These are phyloP conservation scores for Penicillium crustosum DNA, from an alignment of 2,329 filamentous ascomycete genomes.

Conservation along the genomic window DNA sequence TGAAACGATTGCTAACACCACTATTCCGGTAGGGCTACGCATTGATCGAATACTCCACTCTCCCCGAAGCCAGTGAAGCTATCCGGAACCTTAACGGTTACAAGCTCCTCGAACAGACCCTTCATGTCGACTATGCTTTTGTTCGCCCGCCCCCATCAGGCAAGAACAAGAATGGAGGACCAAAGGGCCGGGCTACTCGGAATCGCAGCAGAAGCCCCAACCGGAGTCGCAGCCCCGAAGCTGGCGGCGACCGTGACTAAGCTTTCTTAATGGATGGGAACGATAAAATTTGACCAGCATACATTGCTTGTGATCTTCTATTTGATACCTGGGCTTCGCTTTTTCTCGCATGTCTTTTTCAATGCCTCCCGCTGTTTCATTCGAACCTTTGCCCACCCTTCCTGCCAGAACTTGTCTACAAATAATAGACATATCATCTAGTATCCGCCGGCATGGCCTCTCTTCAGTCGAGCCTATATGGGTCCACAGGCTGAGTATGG, in stretches of 20 bases:
- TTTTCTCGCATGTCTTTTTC: slow-evolving; percentile 11
- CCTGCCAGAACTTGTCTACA: slow-evolving; percentile 1
- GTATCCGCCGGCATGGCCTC: slow-evolving; percentile 26
- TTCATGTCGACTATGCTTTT: slow-evolving; percentile 65
- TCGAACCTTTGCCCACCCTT: slow-evolving; percentile 7
- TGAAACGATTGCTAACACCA: slow-evolving; percentile 14
- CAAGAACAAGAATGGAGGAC: slow-evolving; percentile 43
- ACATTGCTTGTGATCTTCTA: slow-evolving; percentile 3
- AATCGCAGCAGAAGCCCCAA: slow-evolving; percentile 48
- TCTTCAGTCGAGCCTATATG: slow-evolving; percentile 5
- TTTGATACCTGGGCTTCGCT: slow-evolving; percentile 17
- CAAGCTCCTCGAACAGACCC: slow-evolving; percentile 65
- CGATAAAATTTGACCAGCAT: slow-evolving; percentile 8
- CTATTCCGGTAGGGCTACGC: slow-evolving; percentile 57
- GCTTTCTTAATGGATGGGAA: slow-evolving; percentile 4
- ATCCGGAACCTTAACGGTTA: slow-evolving; percentile 61
- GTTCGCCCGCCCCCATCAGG: slow-evolving; percentile 58
- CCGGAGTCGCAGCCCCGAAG: slow-evolving; percentile 48
- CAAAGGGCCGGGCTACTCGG: slow-evolving; percentile 45
- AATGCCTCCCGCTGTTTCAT: slow-evolving; percentile 8
- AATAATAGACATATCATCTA: slow-evolving; percentile 10
- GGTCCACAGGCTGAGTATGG: neutral
- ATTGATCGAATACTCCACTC: slow-evolving; percentile 64
- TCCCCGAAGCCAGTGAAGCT: slow-evolving; percentile 62
- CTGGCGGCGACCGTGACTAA: slow-evolving; percentile 37